Base-by-base conservation (phyloP, 768 basidiomycete genomes). In the Xerocomellus intermedius region DNA sequence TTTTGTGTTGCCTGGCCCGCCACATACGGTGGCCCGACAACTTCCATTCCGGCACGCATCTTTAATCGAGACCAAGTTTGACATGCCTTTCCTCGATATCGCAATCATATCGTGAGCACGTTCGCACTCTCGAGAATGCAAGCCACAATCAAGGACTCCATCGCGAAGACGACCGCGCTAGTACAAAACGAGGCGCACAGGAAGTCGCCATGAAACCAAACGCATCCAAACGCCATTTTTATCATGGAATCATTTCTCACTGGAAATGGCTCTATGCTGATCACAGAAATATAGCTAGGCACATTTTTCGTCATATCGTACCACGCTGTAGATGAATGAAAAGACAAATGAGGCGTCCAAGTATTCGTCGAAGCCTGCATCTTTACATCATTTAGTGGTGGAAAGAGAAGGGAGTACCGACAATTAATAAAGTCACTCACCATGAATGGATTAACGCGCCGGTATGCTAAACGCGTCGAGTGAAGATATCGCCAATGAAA, bases 251-350 rank as follows among this genome's bases (percentile, higher is more conserved):
- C 22, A 48, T 44, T 14, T 21, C 21, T 14, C 44, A 33, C 39
- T 37, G 10, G 3, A 28, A n/a, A 19, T 33, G 17, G 30, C 45
- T 3, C 17, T n/a, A 38, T 3, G 22, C 5, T 37, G 42, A 42
- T 52, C 24, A 28, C 39, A 35, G 48, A 33, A 42, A 59, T 50
- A 19, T 24, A 19, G 24, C 56, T 52, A 38, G 32, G 37, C 49
- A 47, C n/a, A 9, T 14, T 8, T n/a, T 17, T 24, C 17, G 17
- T 45, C 12, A 19, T 32, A 39, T 35, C 37, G 8, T 30, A 42
- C 17, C 17, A 21, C 36, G 5, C n/a, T 42, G 9, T 35, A 37
- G 45, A 47, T 38, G 32, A 39, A 30, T 17, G 43, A 0, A 24
- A 10, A 42, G 14, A 38, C 22, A 36, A 35, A 28, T 51, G 19